Evolutionary conservation across 805 yeast genomes (phyloP), one percentile per base, ranked within the genome.

Genomic region (Pichia californica): DNA sequence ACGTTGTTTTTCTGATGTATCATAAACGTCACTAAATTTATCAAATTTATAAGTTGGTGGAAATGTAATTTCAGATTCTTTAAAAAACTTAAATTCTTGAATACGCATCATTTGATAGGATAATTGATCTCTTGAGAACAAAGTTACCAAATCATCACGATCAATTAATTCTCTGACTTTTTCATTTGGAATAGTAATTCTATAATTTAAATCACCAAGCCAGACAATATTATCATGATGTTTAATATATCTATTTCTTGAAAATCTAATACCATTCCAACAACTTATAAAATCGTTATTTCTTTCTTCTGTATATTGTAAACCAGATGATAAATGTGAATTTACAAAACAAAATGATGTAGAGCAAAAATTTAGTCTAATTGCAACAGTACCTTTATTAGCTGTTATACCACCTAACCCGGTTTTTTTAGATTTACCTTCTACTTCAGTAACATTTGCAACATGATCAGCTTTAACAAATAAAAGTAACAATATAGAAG

Each of bases 391-490:
- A 36, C 99, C 99, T 62, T 91, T 91, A 61, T 93, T 91, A 15
- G 97, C 99, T 0, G 98, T 79, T 67, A 93, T 91, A 36, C 99
- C 99, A 31, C 97, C 96, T 43, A 93, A 68, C 0, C 98, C 99
- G 0, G 98, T 91, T 63, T 91, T 91, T 55, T 89, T 91, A 11
- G 85, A 76, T n/a, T 89, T 76, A n/a, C 97, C 97, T 52, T 88
- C 89, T 5, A 93, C 96, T 55, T 83, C 82, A 13, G 86, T 84
- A 4, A 93, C 79, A 42, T 70, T 57, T 1, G 55, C 50, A 44
- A 72, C 67, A 38, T 68, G 61, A 33, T 68, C 69, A 7, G 73
- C 62, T 47, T 74, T 76, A 5, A 79, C 87, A 59, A 81, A 83
- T 39, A 84, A 70, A 35, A 83, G 66, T 27, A 85, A 65, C 20